phyloP scores from a whole-genome alignment of 257 asterid species.

The Petrea volubilis region DNA sequence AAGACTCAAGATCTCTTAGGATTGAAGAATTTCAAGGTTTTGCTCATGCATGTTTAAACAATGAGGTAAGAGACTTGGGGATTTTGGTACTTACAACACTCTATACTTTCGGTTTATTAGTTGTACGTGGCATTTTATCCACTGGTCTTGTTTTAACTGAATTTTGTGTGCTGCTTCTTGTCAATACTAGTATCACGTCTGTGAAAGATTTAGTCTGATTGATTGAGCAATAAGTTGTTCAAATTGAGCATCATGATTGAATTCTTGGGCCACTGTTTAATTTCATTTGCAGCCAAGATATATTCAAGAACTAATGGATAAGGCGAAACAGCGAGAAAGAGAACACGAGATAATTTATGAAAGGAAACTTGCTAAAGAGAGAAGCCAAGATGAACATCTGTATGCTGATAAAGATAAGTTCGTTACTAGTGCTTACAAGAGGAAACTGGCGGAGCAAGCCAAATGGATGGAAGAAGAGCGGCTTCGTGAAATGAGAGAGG shows the following conservation, averaged over 20 bases:
- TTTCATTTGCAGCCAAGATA: slow-evolving; percentile 70
- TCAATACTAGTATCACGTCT: neutral
- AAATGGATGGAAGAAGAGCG: slow-evolving; percentile 94
- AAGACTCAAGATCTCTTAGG: neutral
- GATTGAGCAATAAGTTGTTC: neutral
- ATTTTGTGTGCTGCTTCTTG: neutral
- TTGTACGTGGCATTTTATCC: neutral
- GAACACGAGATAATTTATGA: slow-evolving; percentile 82
- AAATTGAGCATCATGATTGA: neutral
- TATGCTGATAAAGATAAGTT: slow-evolving; percentile 81
- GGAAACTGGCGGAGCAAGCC: slow-evolving; percentile 89
- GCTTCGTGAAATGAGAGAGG: slow-evolving; percentile 74
- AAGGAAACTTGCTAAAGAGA: slow-evolving; percentile 94
- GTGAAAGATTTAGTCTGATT: neutral
- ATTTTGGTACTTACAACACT: neutral
- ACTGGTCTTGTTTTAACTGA: neutral
- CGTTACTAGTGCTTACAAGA: slow-evolving; percentile 85
- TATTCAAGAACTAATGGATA: slow-evolving; percentile 59
- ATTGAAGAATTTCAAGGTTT: neutral
- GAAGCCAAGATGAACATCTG: slow-evolving; percentile 79
- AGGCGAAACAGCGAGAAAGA: slow-evolving; percentile 81
- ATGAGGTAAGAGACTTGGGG: neutral
- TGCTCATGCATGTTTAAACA: neutral
- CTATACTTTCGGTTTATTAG: neutral
- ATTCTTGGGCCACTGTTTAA: neutral